Percentiles rank a stretch among this genome's conserved stretches.
Evolutionary conservation across 768 basidiomycete genomes (phyloP).

Genomic region (Boletellus emodensis): DNA sequence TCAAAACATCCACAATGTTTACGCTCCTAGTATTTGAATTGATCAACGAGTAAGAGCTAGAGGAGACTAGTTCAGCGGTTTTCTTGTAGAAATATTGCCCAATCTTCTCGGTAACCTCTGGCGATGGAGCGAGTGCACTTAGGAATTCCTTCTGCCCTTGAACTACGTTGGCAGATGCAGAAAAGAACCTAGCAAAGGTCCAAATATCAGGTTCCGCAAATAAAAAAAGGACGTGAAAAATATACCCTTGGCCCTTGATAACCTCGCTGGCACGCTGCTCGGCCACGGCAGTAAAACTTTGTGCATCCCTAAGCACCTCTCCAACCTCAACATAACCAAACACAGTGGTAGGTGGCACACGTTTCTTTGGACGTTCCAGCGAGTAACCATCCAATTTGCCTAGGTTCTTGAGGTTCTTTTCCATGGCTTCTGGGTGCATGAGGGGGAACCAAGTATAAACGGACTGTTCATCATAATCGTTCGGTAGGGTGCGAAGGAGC

Average conservation of each 20-base stretch:
- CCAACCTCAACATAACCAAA: slow-evolving; percentile 48
- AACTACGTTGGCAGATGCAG: slow-evolving; percentile 40
- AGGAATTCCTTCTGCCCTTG: slow-evolving; percentile 46
- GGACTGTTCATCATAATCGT: slow-evolving; percentile 64
- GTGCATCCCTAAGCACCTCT: slow-evolving; percentile 46
- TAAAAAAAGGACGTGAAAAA: slow-evolving; percentile 4
- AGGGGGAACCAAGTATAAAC: slow-evolving; percentile 87
- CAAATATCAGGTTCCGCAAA: slow-evolving; percentile 1
- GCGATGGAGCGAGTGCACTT: slow-evolving; percentile 42
- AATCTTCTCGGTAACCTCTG: slow-evolving; percentile 47
- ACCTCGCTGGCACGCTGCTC: slow-evolving; percentile 48
- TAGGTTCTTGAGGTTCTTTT: slow-evolving; percentile 51
- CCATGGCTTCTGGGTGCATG: slow-evolving; percentile 73
- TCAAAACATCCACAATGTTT: slow-evolving; percentile 71
- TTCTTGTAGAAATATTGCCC: slow-evolving; percentile 63
- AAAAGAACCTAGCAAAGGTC: slow-evolving; percentile 54
- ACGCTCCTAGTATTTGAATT: slow-evolving; percentile 51
- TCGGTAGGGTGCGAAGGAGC: slow-evolving; percentile 68
- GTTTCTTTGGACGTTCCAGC: slow-evolving; percentile 43
- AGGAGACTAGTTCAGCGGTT: slow-evolving; percentile 54
- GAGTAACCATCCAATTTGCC: slow-evolving; percentile 54
- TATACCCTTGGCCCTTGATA: slow-evolving; percentile 57
- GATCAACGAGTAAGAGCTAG: slow-evolving; percentile 53
- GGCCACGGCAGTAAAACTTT: slow-evolving; percentile 47
- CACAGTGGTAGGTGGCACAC: slow-evolving; percentile 30